phyloP scores from a whole-genome alignment of 2,329 filamentous ascomycete genomes.

The Fusarium sp. region DNA sequence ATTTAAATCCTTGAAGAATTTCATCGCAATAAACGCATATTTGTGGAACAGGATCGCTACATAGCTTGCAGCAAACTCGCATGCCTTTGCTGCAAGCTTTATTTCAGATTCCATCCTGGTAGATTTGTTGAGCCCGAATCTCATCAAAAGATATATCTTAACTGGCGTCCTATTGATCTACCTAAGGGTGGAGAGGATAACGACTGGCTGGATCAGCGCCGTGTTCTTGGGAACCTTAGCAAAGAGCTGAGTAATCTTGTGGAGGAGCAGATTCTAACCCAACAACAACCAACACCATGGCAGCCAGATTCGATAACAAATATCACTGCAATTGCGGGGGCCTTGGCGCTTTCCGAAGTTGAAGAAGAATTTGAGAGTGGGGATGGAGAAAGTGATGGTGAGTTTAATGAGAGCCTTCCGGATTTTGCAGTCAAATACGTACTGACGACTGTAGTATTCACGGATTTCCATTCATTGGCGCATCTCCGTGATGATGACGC shows the following conservation, averaged over 20 bases:
- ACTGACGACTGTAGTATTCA: neutral
- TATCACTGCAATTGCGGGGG: slow-evolving; percentile 5
- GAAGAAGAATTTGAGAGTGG: neutral
- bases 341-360: neutral
- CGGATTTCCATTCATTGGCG: slow-evolving; percentile 9
- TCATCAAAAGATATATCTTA: slow-evolving; percentile 55
- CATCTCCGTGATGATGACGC: neutral
- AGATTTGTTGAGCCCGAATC: slow-evolving; percentile 48
- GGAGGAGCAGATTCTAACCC: slow-evolving; percentile 7
- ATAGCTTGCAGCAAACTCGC: slow-evolving; percentile 64
- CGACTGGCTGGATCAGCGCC: slow-evolving; percentile 16
- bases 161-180: slow-evolving; percentile 52
- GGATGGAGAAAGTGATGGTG: slow-evolving; percentile 1
- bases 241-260: slow-evolving; percentile 21
- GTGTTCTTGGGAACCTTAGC: slow-evolving; percentile 7
- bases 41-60: slow-evolving; percentile 56
- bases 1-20: slow-evolving; percentile 59
- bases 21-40: slow-evolving; percentile 48
- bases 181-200: slow-evolving; percentile 7
- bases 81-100: slow-evolving; percentile 62
- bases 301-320: slow-evolving; percentile 33
- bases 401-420: neutral
- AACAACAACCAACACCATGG: neutral
- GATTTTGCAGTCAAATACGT: neutral
- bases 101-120: slow-evolving; percentile 56